Base-by-base conservation (phyloP, 176 grass and related monocot genomes). In the Lolium rigidum region DNA sequence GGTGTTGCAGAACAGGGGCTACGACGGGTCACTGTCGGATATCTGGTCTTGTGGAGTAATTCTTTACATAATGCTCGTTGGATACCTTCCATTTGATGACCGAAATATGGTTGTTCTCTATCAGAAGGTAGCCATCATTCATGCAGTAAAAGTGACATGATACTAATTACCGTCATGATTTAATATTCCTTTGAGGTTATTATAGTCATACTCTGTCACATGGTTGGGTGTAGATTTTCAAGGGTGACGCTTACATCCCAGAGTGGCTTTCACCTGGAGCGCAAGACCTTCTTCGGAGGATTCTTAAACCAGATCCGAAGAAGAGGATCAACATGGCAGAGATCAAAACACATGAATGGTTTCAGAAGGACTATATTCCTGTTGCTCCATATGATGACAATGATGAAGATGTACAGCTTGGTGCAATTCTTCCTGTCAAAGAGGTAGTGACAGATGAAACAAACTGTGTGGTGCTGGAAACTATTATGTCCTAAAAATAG, bases 11-110 rank as follows among this genome's bases (percentile, higher is more conserved):
- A 98, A 98, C 41, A 91, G 83, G 86, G 95, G 95, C 38, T 98
- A 98, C 0, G 89, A 98, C 57, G 95, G 93, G 21, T 91, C 91
- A 10, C 52, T 89, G 86, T 98, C 95, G 1, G 95, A 95, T 71
- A 84, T 98, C 75, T 98, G 93, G 95, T 98, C 95, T 28, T 98
- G 95, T 80, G 95, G 95, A 48, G 95, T 98, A 7, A 90, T 95
- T 77, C 84, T 98, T 4, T 98, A 98, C 50, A 62, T 90, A 44
- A 93, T 98, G 87, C 95, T 95, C 4, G 60, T 94, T 28, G 95
- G 93, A 21, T 88, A 91, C 55, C 95, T 95, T 74, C 95, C 93
- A 3, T 98, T 98, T 22, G 89, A 95, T 61, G 95, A 98, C 49
- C 78, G 93, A 65, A 98, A 98, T 55, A 77, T 98, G 2, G 95